These are phyloP conservation scores for Hortiboletus flavorubellus DNA, from an alignment of 768 basidiomycete species.

Conservation along the genomic window DNA sequence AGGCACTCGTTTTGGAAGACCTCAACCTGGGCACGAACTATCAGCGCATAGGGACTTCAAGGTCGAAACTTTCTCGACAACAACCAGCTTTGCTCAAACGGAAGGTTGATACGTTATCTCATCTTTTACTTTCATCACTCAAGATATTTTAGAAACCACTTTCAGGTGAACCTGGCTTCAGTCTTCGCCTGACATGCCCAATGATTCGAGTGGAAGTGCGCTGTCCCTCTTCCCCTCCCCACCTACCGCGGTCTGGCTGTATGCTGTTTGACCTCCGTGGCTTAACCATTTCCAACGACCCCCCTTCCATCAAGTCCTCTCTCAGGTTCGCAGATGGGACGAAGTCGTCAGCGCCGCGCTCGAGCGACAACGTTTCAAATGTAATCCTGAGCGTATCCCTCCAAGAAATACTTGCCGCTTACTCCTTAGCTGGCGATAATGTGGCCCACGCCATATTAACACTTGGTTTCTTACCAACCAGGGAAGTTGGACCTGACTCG, in stretches of 20 bases:
- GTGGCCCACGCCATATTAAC: slow-evolving; percentile 48
- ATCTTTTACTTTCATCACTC: not conserved
- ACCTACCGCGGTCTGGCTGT: slow-evolving; percentile 59
- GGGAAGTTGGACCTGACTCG: slow-evolving; percentile 11
- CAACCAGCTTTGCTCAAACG: not conserved
- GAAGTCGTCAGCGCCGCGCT: not conserved
- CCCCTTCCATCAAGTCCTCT: slow-evolving; percentile 16
- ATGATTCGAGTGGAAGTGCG: slow-evolving; percentile 68
- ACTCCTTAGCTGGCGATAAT: slow-evolving; percentile 37
- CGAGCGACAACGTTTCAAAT: slow-evolving; percentile 4
- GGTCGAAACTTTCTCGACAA: slow-evolving; percentile 6
- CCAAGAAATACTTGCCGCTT: slow-evolving; percentile 47
- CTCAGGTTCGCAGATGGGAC: slow-evolving; percentile 30
- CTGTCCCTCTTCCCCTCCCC: slow-evolving; percentile 53
- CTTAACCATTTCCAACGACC: slow-evolving; percentile 38
- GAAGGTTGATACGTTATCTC: slow-evolving; percentile 16
- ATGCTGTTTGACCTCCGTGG: slow-evolving; percentile 62
- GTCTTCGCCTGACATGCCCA: slow-evolving; percentile 41
- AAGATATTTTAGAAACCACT: slow-evolving; percentile 9
- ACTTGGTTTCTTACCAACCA: slow-evolving; percentile 41
- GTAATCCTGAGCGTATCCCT: slow-evolving; percentile 40
- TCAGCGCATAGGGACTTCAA: slow-evolving; percentile 15
- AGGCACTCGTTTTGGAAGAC: slow-evolving; percentile 56
- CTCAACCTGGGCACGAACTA: slow-evolving; percentile 53
- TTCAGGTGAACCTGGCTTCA: slow-evolving; percentile 5